Percentiles rank a stretch among this genome's conserved stretches.
Conservation (phyloP, 108 stramenopile species). For the Pseudonitzschia multistriata region DNA sequence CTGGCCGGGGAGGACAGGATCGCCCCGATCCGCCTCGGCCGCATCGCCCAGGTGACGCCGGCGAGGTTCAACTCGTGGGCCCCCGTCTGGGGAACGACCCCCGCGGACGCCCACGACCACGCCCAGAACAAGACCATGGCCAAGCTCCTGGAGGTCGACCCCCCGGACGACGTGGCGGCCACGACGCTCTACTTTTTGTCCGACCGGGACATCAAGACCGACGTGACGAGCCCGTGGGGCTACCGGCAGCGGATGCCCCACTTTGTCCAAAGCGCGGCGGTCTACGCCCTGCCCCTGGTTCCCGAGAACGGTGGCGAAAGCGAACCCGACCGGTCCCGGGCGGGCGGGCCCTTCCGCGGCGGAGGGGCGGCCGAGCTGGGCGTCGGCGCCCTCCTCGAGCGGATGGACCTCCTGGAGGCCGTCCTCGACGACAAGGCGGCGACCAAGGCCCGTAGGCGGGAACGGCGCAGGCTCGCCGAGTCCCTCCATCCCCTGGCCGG, state of each 20-base stretch:
- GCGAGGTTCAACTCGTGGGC: constrained; percentile 53
- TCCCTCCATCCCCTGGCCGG: constrained; percentile 14
- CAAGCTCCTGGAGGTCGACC: constrained; percentile 8
- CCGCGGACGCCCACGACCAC: constrained; percentile 25
- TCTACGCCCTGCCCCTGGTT: constrained; percentile 58
- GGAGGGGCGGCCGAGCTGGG: constrained; percentile 59
- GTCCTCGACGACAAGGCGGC: neutral
- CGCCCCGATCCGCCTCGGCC: constrained; percentile 46
- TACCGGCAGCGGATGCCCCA: constrained; percentile 59
- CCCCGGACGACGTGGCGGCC: constrained; percentile 26
- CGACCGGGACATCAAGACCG: constrained; percentile 63
- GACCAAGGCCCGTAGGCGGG: neutral
- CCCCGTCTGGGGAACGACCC: constrained; percentile 50
- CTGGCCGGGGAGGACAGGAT: constrained; percentile 24
- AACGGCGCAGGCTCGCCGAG: neutral
- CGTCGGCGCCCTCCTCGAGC: constrained; percentile 36
- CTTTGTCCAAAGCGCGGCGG: constrained; percentile 29
- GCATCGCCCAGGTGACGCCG: constrained; percentile 71
- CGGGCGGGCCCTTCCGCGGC: constrained; percentile 48
- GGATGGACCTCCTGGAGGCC: constrained; percentile 32
- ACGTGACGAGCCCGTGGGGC: constrained; percentile 63
- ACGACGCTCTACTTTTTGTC: constrained; percentile 63
- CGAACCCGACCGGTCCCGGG: too few relatives aligned
- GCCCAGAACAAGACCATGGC: constrained; percentile 23
- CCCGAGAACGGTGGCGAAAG: neutral